Percentiles rank a stretch among this genome's conserved stretches.
These are phyloP conservation scores for Blastomyces gilchristii DNA, from an alignment of 2,329 filamentous ascomycete species.

Conservation along the genomic window DNA sequence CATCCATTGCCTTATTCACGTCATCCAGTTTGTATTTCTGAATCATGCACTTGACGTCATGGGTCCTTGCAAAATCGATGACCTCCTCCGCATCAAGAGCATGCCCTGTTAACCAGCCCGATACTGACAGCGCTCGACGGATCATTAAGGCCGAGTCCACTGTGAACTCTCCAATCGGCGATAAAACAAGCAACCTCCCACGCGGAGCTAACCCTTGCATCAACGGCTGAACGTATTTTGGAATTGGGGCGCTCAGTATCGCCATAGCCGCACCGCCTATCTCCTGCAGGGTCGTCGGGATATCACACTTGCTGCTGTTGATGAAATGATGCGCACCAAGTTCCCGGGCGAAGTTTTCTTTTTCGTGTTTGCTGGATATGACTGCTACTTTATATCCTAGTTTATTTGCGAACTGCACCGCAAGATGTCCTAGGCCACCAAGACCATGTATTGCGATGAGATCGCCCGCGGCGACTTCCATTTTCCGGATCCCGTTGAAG, in stretches of 20 bases:
- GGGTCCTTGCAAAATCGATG: constrained; percentile 39
- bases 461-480: constrained; percentile 38
- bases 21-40: constrained; percentile 44
- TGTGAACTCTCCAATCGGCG: constrained; percentile 19
- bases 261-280: constrained; percentile 30
- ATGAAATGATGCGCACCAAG: constrained; percentile 50
- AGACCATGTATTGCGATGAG: constrained; percentile 44
- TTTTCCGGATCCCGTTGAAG: constrained; percentile 41
- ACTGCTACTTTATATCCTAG: constrained; percentile 46
- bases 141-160: constrained; percentile 22
- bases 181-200: constrained; percentile 29
- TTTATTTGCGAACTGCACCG: constrained; percentile 42
- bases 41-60: constrained; percentile 43
- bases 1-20: constrained; percentile 40
- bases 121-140: constrained; percentile 37
- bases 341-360: constrained; percentile 44
- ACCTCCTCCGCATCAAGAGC: constrained; percentile 45
- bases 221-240: constrained; percentile 25
- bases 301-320: constrained; percentile 32
- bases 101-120: constrained; percentile 45
- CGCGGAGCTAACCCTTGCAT: constrained; percentile 26
- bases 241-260: constrained; percentile 30
- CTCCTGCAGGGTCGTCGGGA: constrained; percentile 26
- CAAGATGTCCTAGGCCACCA: constrained; percentile 44
- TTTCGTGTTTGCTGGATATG: constrained; percentile 39